Evolutionary conservation across 1,139 yeast species (phyloP), one percentile per base, ranked within the genome.

Genomic region (Yamadazyma atlantica): DNA sequence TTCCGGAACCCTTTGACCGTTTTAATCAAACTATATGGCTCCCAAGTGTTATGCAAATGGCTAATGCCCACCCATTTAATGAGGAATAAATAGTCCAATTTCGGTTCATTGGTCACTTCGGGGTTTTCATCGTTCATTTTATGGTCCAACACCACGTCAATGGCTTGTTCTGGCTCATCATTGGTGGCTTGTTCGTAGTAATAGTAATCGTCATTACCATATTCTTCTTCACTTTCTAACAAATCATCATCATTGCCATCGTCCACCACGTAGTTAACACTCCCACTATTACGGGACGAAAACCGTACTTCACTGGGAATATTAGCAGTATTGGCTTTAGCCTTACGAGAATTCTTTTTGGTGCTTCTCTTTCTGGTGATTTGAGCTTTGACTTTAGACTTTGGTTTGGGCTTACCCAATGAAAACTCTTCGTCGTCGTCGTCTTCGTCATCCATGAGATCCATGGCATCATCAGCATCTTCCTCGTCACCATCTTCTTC

Each of bases 11-110:
- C 98, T 57, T 85, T 81, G 48, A 64, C 64, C 17, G 63, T 65
- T 43, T 73, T 73, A 36, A 90, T 64, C 4, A 70, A 69, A 8
- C 69, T 64, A 61, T 85, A 90, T 1, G 78, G 60, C 58, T 90
- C 96, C 97, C 97, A 94, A 1, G 96, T 84, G 57, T 92, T 92
- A 64, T 92, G 99, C 46, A 92, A 71, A 64, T 94, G 98, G 12
- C 97, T 87, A 43, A 81, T 73, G 38, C 79, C 87, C 18, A 78
- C 74, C 98, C 99, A 94, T 63, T 94, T 94, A 49, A 94, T 77
- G 48, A 80, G 64, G 56, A 80, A 85, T 38, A 80, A 68, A 52
- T 69, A 82, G 43, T 80, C 82, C 34, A 64, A 62, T 48, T 82
- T 82, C 17, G 85, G 80, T 43, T 78, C 82, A 35, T 71, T 65